A percentile compares a stretch with the other conserved stretches of the same genome.
Evolutionary conservation across 495 filamentous ascomycete species (phyloP).

Genomic region (Geopyxis carbonaria): DNA sequence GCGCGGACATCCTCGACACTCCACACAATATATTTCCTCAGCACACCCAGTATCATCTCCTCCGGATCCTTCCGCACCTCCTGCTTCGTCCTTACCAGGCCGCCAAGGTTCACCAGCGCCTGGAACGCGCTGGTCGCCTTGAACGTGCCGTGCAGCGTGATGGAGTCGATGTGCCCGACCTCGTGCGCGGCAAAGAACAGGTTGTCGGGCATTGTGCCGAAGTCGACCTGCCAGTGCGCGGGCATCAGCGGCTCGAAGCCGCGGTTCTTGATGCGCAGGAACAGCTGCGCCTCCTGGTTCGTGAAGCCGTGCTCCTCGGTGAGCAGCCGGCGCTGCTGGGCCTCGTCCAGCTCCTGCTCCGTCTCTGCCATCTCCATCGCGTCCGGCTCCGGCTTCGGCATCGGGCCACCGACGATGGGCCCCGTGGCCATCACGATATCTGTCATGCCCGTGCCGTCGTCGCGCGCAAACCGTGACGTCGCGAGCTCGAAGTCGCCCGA

Average conservation of each 20-base stretch:
- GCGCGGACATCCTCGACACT: conserved; percentile 15
- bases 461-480: background rate
- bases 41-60: conserved; percentile 7
- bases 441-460: background rate
- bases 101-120: conserved; percentile 17
- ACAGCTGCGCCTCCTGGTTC: conserved; percentile 35
- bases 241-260: conserved; percentile 44
- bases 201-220: conserved; percentile 38
- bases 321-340: conserved; percentile 12
- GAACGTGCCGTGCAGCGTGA: conserved; percentile 21
- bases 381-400: background rate
- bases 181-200: conserved; percentile 35
- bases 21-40: conserved; percentile 22
- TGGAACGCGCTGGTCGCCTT: conserved; percentile 20
- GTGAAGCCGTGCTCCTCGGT: conserved; percentile 18
- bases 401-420: background rate
- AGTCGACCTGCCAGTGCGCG: conserved; percentile 40
- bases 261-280: conserved; percentile 38
- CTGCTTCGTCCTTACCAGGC: conserved; percentile 14
- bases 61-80: conserved; percentile 17
- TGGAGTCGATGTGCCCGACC: conserved; percentile 33
- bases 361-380: conserved; percentile 4
- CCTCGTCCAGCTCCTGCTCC: conserved; percentile 8
- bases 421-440: background rate
- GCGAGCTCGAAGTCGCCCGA: background rate